phyloP scores from a whole-genome alignment of 352 stramenopile species.

The Discostella stelligera region DNA sequence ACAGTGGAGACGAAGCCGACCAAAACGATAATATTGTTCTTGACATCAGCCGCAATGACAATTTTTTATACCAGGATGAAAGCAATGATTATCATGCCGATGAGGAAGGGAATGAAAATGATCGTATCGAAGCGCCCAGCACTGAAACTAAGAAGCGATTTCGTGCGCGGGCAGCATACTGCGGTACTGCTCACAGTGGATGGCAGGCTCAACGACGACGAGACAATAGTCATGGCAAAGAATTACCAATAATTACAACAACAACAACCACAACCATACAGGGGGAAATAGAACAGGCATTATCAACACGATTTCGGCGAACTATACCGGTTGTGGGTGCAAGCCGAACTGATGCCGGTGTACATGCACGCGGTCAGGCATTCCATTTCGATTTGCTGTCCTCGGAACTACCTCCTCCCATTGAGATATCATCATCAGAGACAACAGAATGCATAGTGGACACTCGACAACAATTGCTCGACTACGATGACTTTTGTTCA shows the following conservation, averaged over 20 bases:
- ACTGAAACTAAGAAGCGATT: constrained; percentile 36
- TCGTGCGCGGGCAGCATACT: constrained; percentile 64
- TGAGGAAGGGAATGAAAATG: too few relatives aligned
- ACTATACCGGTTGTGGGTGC: constrained; percentile 85
- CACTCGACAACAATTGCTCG: background rate
- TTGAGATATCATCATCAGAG: constrained; percentile 3
- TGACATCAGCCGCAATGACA: too few relatives aligned
- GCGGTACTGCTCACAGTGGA: constrained; percentile 58
- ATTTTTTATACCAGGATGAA: too few relatives aligned
- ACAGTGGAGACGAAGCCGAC: background rate
- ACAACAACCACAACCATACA: constrained; percentile 12
- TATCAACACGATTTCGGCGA: constrained; percentile 58
- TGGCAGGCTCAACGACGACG: constrained; percentile 18
- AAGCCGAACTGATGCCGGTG: constrained; percentile 89
- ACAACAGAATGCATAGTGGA: constrained; percentile 5
- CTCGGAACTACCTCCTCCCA: constrained; percentile 18
- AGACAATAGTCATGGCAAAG: background rate
- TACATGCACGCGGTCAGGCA: constrained; percentile 89
- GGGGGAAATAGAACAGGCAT: constrained; percentile 65
- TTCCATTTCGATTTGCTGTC: constrained; percentile 87
- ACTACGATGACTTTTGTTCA: constrained; percentile 29
- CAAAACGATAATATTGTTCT: too few relatives aligned
- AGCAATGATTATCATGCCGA: too few relatives aligned
- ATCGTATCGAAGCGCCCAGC: too few relatives aligned
- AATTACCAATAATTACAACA: background rate